Evolutionary conservation across 176 grass and related monocot species (phyloP).

Genomic region (Bonia amplexicaulis): DNA sequence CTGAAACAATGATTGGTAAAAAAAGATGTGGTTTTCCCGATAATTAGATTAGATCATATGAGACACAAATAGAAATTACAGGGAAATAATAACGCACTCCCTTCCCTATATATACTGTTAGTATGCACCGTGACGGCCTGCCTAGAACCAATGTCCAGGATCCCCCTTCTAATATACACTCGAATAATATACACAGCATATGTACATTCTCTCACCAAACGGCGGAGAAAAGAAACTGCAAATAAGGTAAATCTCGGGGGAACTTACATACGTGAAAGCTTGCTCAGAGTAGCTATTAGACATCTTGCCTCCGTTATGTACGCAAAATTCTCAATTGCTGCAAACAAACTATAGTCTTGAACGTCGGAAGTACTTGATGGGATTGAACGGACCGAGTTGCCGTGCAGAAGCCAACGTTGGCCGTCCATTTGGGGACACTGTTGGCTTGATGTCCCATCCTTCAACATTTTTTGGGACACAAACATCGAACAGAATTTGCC

Average conservation of each 20-base stretch:
- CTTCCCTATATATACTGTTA: conserved; percentile 29
- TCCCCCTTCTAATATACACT: conserved; percentile 28
- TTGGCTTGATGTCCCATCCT: conserved; percentile 93
- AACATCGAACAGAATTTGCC: conserved; percentile 83
- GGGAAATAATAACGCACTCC: neutral
- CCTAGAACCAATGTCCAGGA: conserved; percentile 22
- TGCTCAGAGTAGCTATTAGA: conserved; percentile 31
- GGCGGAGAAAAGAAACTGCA: conserved; percentile 24
- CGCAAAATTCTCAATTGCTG: conserved; percentile 49
- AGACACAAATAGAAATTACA: neutral
- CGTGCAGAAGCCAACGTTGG: conserved; percentile 34
- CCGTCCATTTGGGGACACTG: conserved; percentile 51
- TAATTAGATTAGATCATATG: conserved; percentile 1
- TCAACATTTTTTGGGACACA: conserved; percentile 87
- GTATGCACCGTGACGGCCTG: neutral
- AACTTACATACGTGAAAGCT: conserved; percentile 44
- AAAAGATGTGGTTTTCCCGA: neutral
- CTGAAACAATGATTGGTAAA: neutral
- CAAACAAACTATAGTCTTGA: conserved; percentile 64
- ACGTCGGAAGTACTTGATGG: conserved; percentile 71
- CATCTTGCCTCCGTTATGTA: conserved; percentile 47
- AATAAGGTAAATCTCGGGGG: conserved; percentile 15
- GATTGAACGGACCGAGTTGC: conserved; percentile 71
- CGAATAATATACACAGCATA: conserved; percentile 40
- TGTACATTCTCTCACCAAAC: conserved; percentile 39